Base-by-base conservation (phyloP, 192 early-diverging fungal species). In the Entomortierella beljakovae region DNA sequence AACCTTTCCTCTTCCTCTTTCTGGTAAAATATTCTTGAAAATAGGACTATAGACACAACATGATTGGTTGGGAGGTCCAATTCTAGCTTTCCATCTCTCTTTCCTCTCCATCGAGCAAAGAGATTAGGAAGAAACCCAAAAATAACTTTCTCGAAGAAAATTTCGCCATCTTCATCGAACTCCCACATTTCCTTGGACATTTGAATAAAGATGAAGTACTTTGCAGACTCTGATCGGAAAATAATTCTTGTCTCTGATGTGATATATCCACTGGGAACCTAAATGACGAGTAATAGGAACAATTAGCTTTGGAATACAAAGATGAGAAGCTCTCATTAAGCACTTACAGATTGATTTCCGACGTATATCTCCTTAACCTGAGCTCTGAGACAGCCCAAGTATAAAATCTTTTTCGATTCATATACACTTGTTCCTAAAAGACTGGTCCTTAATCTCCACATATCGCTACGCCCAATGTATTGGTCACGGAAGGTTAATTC, bases 111-210 rank as follows among this genome's bases (percentile, higher is more conserved):
- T 55, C 88, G 85, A 64, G 85, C 76, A 81, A 99, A 98, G 56
- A 99, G 83, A 52, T 95, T 91, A 0, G 94, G 92, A 16, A 99
- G 81, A 74, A 97, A 98, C 57, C 91, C 90, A 72, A 94, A 90
- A 51, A 98, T 90, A 6, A 91, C 93, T 80, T 95, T 96, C 81
- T 97, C 97, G 84, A 94, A 97, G 79, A 92, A 95, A 26, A 99
- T 82, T 74, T 98, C 94, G 9, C 97, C 96, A 70, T 99, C 97
- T 68, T 98, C 97, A 58, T 96, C 96, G 87, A 97, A 98, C 40
- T 96, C 92, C 93, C 94, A 97, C 96, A 98, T 99, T 83, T 99
- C 97, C 51, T 89, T 89, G 33, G 91, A 93, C 95, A 99, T 95
- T 83, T 99, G 97, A 23, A 99, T 90, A 75, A 97, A 96, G 18